These are phyloP conservation scores for Volvariella surrecta DNA, from an alignment of 1,284 basidiomycete genomes.

Conservation along the genomic window DNA sequence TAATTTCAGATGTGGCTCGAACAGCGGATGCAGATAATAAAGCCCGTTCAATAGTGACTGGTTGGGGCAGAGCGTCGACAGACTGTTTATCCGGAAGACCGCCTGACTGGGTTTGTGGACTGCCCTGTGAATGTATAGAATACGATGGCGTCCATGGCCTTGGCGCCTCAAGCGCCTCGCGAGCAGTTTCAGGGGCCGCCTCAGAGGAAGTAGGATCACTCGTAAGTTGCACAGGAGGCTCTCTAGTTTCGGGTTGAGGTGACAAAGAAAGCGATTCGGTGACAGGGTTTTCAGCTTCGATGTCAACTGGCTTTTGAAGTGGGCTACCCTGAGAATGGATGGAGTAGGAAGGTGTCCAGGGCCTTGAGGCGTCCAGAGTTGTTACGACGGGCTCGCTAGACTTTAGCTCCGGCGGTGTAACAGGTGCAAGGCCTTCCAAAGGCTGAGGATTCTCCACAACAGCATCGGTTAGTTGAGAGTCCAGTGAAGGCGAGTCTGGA, in stretches of 20 bases:
- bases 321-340: conserved; percentile 22
- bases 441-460: background rate
- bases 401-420: background rate
- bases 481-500: too few relatives aligned
- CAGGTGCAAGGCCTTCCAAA: background rate
- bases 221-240: too few relatives aligned
- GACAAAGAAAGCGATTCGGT: background rate
- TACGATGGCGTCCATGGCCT: conserved; percentile 18
- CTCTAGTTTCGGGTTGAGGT: too few relatives aligned
- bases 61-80: conserved; percentile 3
- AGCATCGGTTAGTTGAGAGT: too few relatives aligned
- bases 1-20: background rate
- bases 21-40: too few relatives aligned
- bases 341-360: conserved; percentile 22
- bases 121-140: conserved; percentile 18
- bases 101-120: background rate
- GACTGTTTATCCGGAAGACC: conserved; percentile 1
- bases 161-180: conserved; percentile 11
- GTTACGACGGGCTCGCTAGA: too few relatives aligned
- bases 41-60: background rate
- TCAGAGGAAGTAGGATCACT: too few relatives aligned
- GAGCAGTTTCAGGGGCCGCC: too few relatives aligned
- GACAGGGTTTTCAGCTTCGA: background rate
- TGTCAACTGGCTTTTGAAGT: background rate
- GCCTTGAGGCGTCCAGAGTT: too few relatives aligned